phyloP scores from a whole-genome alignment of 306 rosid species.

The Pachyrhizus erosus region DNA sequence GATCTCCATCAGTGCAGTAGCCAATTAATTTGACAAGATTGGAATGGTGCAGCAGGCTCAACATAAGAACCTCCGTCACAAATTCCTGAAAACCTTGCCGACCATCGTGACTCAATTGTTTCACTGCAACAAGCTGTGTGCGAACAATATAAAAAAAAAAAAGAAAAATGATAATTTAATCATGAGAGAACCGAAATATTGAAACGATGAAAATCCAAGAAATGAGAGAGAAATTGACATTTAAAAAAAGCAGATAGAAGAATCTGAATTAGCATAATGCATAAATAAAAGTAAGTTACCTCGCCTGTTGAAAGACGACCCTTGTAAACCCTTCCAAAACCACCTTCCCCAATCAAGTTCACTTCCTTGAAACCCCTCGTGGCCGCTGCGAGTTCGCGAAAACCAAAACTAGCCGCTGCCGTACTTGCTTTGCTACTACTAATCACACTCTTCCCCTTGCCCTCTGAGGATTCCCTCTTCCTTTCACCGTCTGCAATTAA shows the following conservation, averaged over 20 bases:
- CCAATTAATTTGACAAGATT: slow-evolving; percentile 92
- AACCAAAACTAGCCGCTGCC: slow-evolving; percentile 54
- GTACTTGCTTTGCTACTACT: slow-evolving; percentile 41
- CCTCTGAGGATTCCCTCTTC: slow-evolving; percentile 38
- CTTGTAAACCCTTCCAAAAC: slow-evolving; percentile 94
- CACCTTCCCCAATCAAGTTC: slow-evolving; percentile 94
- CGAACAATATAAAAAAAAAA: background rate
- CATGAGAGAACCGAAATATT: background rate
- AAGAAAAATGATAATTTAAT: too few species aligned
- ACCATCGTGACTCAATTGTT: slow-evolving; percentile 85
- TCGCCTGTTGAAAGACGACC: slow-evolving; percentile 80
- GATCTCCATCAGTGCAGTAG: slow-evolving; percentile 97
- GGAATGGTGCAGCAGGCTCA: slow-evolving; percentile 85
- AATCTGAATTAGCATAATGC: background rate
- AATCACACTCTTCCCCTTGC: slow-evolving; percentile 41
- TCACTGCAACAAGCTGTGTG: slow-evolving; percentile 86
- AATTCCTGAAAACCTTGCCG: slow-evolving; percentile 94
- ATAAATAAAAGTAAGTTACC: slow-evolving; percentile 51
- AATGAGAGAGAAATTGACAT: background rate
- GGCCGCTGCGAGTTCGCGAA: slow-evolving; percentile 85
- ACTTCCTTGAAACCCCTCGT: slow-evolving; percentile 70
- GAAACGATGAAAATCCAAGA: background rate
- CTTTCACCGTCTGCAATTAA: slow-evolving; percentile 45
- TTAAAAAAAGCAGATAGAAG: background rate
- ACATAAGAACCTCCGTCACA: slow-evolving; percentile 93